Base-by-base conservation (phyloP, 805 yeast genomes). In the Saccharomycodes ludwigii region DNA sequence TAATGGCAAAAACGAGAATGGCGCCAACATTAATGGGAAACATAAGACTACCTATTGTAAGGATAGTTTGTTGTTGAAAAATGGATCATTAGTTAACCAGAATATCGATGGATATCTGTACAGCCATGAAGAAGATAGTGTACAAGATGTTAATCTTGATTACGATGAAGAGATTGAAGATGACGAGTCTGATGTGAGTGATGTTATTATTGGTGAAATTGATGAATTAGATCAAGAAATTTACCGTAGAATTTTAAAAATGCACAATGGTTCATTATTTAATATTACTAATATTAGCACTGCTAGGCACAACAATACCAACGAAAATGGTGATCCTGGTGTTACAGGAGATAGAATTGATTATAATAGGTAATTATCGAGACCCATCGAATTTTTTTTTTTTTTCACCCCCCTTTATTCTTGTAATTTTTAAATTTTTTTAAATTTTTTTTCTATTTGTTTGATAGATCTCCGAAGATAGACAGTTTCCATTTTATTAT, bases 201-300 rank as follows among this genome's bases (percentile, higher is more conserved):
- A 52, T 31, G 28, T 50, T 4, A 40, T 42, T 16, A 36, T 50
- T 14, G 52, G 41, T 9, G 56, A 50, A 12, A 34, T 48, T 24
- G 57, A 52, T 33, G 54, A 45, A 24, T 31, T 52, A 16, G 56
- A 52, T 30, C 55, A 50, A 33, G 53, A 47, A 31, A 37, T 52
- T 32, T 52, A 50, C 31, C 43, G 37, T 12, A 42, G 51, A 18
- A 27, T 50, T 5, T 43, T 50, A 3, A 30, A 31, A 3, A 22
- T 34, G 37, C 34, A 27, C 32, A 29, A 13, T 22, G 13, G 20
- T 24, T 18, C 25, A 9, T 29, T 6, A 5, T 18, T 13, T 18
- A 6, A 16, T 11, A 28, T 7, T 14, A 11, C 13, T 8, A 13
- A n/a, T 4, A 20, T 14, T 9, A 13, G 10, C 10, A 12, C 27